These are phyloP conservation scores for Trebouxia sp. DNA, from an alignment of 139 green algal species.

Conservation along the genomic window DNA sequence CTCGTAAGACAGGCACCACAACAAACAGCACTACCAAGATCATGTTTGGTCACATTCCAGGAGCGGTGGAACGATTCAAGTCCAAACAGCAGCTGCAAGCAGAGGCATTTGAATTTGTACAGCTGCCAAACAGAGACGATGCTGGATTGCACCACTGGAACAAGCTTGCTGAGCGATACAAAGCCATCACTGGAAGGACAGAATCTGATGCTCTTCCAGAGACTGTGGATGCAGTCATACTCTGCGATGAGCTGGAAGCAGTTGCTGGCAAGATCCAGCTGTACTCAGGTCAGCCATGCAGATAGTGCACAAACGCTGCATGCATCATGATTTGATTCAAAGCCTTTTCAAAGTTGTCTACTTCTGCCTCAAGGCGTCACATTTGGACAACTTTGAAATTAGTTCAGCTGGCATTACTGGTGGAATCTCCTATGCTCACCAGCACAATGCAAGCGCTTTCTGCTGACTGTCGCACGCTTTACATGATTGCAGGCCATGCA, in stretches of 20 bases:
- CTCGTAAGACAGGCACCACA: background rate
- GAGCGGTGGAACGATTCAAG: background rate
- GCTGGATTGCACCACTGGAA: background rate
- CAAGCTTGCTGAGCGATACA: slow-evolving; percentile 5
- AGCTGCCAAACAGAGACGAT: background rate
- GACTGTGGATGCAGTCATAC: background rate
- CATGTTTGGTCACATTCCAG: background rate
- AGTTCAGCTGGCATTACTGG: too few relatives aligned
- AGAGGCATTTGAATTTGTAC: background rate
- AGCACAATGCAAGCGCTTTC: too few relatives aligned
- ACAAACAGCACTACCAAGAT: background rate
- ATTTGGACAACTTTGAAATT: too few relatives aligned
- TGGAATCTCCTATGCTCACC: too few relatives aligned
- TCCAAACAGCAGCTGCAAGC: background rate
- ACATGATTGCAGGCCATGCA: background rate
- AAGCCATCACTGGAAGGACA: background rate
- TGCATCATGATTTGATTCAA: too few relatives aligned
- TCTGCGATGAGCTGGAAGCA: background rate
- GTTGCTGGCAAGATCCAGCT: slow-evolving; percentile 1
- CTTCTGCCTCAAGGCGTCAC: too few relatives aligned
- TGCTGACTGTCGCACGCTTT: background rate
- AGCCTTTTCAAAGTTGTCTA: too few relatives aligned
- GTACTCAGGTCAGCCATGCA: background rate
- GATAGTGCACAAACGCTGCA: background rate
- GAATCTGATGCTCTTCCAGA: background rate